Evolutionary conservation across 2,329 filamentous ascomycete species (phyloP).

Genomic region (Apiospora phragmitis): DNA sequence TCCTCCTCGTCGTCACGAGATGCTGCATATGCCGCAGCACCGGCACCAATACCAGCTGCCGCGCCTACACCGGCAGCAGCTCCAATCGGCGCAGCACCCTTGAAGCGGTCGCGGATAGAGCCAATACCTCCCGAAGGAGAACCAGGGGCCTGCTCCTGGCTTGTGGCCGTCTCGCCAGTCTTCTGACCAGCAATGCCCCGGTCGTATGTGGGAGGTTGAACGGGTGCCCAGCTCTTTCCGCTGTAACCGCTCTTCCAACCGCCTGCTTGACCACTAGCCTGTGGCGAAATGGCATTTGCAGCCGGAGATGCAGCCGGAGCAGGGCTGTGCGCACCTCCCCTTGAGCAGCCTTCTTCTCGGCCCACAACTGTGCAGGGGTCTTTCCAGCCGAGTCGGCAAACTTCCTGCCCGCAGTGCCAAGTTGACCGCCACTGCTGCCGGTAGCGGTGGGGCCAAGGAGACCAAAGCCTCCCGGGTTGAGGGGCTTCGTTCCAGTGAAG

Average conservation of each 20-base stretch:
- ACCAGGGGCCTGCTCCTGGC: conserved; percentile 45
- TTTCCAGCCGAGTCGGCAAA: conserved; percentile 96
- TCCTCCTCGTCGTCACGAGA: conserved; percentile 36
- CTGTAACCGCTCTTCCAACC: conserved; percentile 89
- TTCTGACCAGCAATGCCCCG: conserved; percentile 63
- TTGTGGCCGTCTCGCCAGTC: conserved; percentile 55
- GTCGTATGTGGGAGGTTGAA: conserved; percentile 72
- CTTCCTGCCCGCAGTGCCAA: conserved; percentile 83
- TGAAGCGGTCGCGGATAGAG: conserved; percentile 80
- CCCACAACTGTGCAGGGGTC: conserved; percentile 95
- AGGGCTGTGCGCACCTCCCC: conserved; percentile 58
- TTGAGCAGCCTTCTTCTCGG: conserved; percentile 90
- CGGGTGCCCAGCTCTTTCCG: conserved; percentile 87
- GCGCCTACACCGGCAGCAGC: conserved; percentile 30
- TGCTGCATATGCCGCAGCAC: conserved; percentile 36
- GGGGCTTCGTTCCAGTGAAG: conserved; percentile 88
- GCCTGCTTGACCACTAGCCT: conserved; percentile 64
- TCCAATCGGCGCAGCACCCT: conserved; percentile 47
- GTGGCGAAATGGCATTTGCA: conserved; percentile 60
- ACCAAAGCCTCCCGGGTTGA: conserved; percentile 69
- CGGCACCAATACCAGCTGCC: conserved; percentile 16
- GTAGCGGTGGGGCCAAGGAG: conserved; percentile 62
- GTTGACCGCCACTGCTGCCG: conserved; percentile 43
- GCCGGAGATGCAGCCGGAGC: conserved; percentile 42
- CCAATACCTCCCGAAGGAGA: conserved; percentile 66